A percentile compares a stretch with the other conserved stretches of the same genome.
phyloP scores from a whole-genome alignment of 1,284 basidiomycete genomes.

The Ustilago lituana region DNA sequence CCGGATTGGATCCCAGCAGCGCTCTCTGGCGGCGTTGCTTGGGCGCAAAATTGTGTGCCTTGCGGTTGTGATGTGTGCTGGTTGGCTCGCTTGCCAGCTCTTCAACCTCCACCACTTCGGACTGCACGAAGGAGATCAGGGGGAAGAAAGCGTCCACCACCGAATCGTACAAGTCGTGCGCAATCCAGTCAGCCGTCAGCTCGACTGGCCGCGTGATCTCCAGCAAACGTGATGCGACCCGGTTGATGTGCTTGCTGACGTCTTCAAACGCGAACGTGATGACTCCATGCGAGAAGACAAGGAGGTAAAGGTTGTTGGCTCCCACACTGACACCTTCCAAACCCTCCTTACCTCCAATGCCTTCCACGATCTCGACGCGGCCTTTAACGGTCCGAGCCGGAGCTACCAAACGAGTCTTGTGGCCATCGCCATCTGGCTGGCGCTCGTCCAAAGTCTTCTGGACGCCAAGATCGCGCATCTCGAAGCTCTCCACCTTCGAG shows the following conservation, averaged over 20 bases:
- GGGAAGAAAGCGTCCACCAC: slow-evolving; percentile 95
- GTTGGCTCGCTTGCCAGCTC: slow-evolving; percentile 34
- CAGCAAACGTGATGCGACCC: slow-evolving; percentile 78
- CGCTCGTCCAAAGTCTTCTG: neutral
- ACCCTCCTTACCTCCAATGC: slow-evolving; percentile 72
- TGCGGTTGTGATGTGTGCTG: slow-evolving; percentile 8
- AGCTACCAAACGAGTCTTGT: slow-evolving; percentile 24
- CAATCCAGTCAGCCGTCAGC: slow-evolving; percentile 78
- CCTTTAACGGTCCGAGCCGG: slow-evolving; percentile 39
- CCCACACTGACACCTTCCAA: slow-evolving; percentile 75
- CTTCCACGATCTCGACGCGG: slow-evolving; percentile 72
- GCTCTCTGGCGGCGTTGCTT: slow-evolving; percentile 45
- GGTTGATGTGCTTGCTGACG: slow-evolving; percentile 83
- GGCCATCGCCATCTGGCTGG: neutral
- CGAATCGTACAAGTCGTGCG: slow-evolving; percentile 90
- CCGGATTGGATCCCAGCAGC: slow-evolving; percentile 36
- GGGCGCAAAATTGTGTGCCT: slow-evolving; percentile 43
- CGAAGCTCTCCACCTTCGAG: slow-evolving; percentile 17
- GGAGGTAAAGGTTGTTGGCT: slow-evolving; percentile 85
- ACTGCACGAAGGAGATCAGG: slow-evolving; percentile 81
- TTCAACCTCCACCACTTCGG: slow-evolving; percentile 71
- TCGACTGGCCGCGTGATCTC: slow-evolving; percentile 53
- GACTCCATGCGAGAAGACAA: slow-evolving; percentile 89
- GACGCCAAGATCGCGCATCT: slow-evolving; percentile 37
- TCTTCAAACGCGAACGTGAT: slow-evolving; percentile 93